A percentile compares a stretch with the other conserved stretches of the same genome.
These are phyloP conservation scores for Ustanciosporium gigantosporum DNA, from an alignment of 1,284 basidiomycete species.

Conservation along the genomic window DNA sequence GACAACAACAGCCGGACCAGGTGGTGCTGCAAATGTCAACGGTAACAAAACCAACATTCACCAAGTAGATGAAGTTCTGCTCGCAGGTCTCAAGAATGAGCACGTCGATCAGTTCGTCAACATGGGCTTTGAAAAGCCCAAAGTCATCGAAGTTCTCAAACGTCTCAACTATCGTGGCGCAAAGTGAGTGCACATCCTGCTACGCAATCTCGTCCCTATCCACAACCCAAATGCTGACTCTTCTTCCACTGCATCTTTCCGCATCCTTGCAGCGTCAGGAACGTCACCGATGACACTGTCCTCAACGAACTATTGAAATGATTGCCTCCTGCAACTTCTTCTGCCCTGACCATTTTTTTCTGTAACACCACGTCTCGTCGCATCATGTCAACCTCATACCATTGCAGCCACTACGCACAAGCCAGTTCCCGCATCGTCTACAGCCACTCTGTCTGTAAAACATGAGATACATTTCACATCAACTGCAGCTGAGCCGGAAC, in stretches of 20 bases:
- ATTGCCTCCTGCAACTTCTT: no score
- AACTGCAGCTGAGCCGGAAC: no score
- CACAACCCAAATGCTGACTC: neutral
- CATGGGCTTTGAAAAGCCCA: constrained; percentile 70
- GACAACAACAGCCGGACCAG: neutral
- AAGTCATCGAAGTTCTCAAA: constrained; percentile 86
- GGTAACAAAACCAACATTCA: constrained; percentile 46
- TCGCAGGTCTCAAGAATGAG: constrained; percentile 64
- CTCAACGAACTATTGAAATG: constrained; percentile 47
- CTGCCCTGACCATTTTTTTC: no score
- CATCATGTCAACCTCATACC: no score
- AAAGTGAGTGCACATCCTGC: constrained; percentile 64
- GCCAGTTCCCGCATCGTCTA: no score
- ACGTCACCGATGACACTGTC: constrained; percentile 50
- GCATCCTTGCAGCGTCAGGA: constrained; percentile 32
- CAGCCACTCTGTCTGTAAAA: no score
- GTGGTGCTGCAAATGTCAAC: constrained; percentile 24
- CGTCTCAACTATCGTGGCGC: constrained; percentile 86
- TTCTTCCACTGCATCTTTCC: neutral
- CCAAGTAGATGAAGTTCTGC: constrained; percentile 57
- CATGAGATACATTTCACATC: no score
- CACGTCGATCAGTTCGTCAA: constrained; percentile 64
- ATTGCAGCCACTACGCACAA: no score
- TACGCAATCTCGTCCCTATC: neutral
- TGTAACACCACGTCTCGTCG: no score